Evolutionary conservation across 768 basidiomycete species (phyloP).

Genomic region (Rubroboletus pulcherrimus): DNA sequence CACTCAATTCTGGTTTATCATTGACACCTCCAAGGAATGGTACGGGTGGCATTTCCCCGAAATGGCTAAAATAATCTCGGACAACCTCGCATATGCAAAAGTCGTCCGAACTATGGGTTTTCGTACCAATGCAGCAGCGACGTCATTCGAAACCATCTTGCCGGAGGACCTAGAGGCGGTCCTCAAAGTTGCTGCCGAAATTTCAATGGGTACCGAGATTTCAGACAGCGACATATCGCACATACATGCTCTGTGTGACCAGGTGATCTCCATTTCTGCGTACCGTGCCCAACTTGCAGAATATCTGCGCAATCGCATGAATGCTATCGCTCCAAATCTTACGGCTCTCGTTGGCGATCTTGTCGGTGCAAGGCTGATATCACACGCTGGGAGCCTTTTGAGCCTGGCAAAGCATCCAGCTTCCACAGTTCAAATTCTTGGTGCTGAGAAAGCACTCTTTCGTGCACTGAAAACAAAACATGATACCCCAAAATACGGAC

Average conservation of each 20-base stretch:
- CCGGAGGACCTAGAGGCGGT: slow-evolving; percentile 97
- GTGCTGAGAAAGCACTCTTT: slow-evolving; percentile 76
- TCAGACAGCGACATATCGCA: slow-evolving; percentile 96
- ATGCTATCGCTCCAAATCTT: slow-evolving; percentile 94
- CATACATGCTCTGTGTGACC: slow-evolving; percentile 95
- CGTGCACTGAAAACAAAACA: slow-evolving; percentile 78
- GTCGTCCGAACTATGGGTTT: slow-evolving; percentile 93
- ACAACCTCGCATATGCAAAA: slow-evolving; percentile 97
- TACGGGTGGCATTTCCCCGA: slow-evolving; percentile 99
- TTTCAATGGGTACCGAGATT: slow-evolving; percentile 99
- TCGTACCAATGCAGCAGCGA: slow-evolving; percentile 87
- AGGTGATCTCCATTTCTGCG: slow-evolving; percentile 93
- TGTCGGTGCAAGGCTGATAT: slow-evolving; percentile 71
- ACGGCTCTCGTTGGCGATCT: slow-evolving; percentile 80
- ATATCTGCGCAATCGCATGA: slow-evolving; percentile 97
- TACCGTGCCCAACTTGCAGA: slow-evolving; percentile 95
- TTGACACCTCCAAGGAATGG: slow-evolving; percentile 73
- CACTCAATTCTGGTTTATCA: neutral
- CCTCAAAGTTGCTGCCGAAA: slow-evolving; percentile 92
- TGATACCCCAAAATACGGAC: slow-evolving; percentile 97
- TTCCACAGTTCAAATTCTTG: slow-evolving; percentile 74
- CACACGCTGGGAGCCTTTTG: slow-evolving; percentile 68
- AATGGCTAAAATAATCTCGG: slow-evolving; percentile 96
- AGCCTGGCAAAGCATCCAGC: slow-evolving; percentile 73
- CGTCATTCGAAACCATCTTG: slow-evolving; percentile 83